Evolutionary conservation across 1,284 basidiomycete genomes (phyloP).

Genomic region (Ganoderma sp.): DNA sequence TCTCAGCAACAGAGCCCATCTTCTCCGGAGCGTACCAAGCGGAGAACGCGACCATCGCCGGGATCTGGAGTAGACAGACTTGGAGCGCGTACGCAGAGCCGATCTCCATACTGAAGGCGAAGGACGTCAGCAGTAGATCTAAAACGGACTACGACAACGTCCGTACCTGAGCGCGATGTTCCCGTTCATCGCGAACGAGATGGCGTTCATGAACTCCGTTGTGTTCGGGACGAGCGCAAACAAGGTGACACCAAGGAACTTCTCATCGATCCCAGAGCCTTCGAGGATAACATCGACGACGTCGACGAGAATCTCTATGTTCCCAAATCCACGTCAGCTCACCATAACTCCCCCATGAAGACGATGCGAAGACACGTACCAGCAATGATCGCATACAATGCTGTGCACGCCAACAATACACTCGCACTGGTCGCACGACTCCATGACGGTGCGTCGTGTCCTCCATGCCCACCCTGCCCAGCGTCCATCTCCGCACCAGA

Average conservation of each 20-base stretch:
- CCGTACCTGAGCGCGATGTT: slow-evolving; percentile 93
- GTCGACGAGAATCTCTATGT: slow-evolving; percentile 87
- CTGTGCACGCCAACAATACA: slow-evolving; percentile 88
- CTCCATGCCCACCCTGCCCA: slow-evolving; percentile 56
- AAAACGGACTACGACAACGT: neutral
- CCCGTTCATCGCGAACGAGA: slow-evolving; percentile 97
- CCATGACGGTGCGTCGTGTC: slow-evolving; percentile 94
- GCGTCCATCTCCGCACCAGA: slow-evolving; percentile 49
- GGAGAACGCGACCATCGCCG: slow-evolving; percentile 98
- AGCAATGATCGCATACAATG: slow-evolving; percentile 94
- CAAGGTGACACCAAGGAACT: slow-evolving; percentile 95
- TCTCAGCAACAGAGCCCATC: slow-evolving; percentile 83
- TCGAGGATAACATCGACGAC: slow-evolving; percentile 95
- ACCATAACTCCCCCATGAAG: neutral
- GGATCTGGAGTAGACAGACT: slow-evolving; percentile 97
- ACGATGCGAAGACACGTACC: slow-evolving; percentile 56
- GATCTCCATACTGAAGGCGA: slow-evolving; percentile 88
- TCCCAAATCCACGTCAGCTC: slow-evolving; percentile 5
- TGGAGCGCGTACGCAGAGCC: slow-evolving; percentile 98
- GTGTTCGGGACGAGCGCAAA: slow-evolving; percentile 99
- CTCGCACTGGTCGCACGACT: slow-evolving; percentile 86
- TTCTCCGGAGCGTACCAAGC: slow-evolving; percentile 88
- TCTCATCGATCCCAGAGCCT: slow-evolving; percentile 95
- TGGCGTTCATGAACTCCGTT: slow-evolving; percentile 99
- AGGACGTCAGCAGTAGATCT: neutral